These are phyloP conservation scores for Paramecium pentaurelia DNA, from an alignment of 73 alveolate species.

Conservation along the genomic window DNA sequence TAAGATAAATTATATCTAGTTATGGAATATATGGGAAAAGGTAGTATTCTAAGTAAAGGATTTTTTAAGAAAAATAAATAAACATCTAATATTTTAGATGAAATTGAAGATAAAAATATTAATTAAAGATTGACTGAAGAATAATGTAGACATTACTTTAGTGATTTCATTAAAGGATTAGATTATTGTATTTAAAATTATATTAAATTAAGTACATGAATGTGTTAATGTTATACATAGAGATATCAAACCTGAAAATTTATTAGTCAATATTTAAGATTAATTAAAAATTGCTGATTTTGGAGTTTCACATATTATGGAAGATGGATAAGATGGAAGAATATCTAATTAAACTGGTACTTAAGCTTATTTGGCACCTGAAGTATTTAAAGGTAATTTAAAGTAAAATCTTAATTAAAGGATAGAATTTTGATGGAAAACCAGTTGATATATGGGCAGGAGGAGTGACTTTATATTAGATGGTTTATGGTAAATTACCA, in stretches of 20 bases:
- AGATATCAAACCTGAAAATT: constrained; percentile 60
- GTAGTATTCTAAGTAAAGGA: constrained; percentile 27
- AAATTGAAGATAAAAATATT: neutral
- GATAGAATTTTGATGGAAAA: constrained; percentile 60
- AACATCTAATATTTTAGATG: constrained; percentile 30
- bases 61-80: constrained; percentile 17
- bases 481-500: constrained; percentile 69
- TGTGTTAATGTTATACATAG: constrained; percentile 53
- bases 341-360: constrained; percentile 52
- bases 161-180: constrained; percentile 45
- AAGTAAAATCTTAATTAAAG: neutral
- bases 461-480: constrained; percentile 74
- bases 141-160: constrained; percentile 52
- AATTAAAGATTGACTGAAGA: neutral
- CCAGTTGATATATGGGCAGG: constrained; percentile 82
- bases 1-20: constrained; percentile 51
- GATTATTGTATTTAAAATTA: constrained; percentile 36
- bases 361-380: constrained; percentile 55
- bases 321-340: constrained; percentile 20
- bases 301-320: constrained; percentile 64
- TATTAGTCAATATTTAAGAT: constrained; percentile 31
- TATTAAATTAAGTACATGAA: constrained; percentile 37
- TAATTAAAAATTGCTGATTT: constrained; percentile 55
- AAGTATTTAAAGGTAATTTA: constrained; percentile 1
- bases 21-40: constrained; percentile 57